Percentiles rank a stretch among this genome's conserved stretches.
Evolutionary conservation across 83 land plant species (phyloP).

Genomic region (Isoetes engelmannii): DNA sequence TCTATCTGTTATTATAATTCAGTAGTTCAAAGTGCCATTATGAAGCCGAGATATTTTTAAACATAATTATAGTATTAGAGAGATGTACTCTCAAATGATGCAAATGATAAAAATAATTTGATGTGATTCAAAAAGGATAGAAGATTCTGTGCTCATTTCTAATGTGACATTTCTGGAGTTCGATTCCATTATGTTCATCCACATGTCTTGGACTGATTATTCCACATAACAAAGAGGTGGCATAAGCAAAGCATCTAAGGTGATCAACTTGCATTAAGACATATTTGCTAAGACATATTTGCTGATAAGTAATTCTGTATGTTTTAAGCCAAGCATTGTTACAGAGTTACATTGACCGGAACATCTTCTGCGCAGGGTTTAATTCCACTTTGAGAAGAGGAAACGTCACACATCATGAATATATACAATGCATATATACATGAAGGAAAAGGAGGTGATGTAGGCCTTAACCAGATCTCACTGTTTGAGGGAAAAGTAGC

Average conservation of each 20-base stretch:
- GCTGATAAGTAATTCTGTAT: conserved; percentile 30
- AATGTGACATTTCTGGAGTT: conserved; percentile 33
- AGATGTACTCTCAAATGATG: not conserved
- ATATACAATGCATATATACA: too few species aligned
- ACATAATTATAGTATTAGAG: not conserved
- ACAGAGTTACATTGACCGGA: not conserved
- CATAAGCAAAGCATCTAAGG: conserved; percentile 68
- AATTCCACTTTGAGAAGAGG: conserved; percentile 69
- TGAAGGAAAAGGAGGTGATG: conserved; percentile 61
- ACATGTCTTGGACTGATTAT: conserved; percentile 50
- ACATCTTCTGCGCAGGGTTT: conserved; percentile 37
- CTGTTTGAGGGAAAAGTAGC: conserved; percentile 82
- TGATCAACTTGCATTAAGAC: too few species aligned
- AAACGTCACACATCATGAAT: conserved; percentile 55
- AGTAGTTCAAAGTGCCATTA: too few species aligned
- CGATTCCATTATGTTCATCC: conserved; percentile 53
- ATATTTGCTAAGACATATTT: conserved; percentile 78
- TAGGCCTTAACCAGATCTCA: conserved; percentile 71
- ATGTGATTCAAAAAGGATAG: too few species aligned
- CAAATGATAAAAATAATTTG: not conserved
- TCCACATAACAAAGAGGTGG: conserved; percentile 77
- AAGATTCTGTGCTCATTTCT: not conserved
- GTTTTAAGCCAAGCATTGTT: not conserved
- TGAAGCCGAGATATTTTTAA: too few species aligned
- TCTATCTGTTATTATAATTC: too few species aligned